Conservation (phyloP, 106 monocot genomes). For the Apostasia shenzhenica region DNA sequence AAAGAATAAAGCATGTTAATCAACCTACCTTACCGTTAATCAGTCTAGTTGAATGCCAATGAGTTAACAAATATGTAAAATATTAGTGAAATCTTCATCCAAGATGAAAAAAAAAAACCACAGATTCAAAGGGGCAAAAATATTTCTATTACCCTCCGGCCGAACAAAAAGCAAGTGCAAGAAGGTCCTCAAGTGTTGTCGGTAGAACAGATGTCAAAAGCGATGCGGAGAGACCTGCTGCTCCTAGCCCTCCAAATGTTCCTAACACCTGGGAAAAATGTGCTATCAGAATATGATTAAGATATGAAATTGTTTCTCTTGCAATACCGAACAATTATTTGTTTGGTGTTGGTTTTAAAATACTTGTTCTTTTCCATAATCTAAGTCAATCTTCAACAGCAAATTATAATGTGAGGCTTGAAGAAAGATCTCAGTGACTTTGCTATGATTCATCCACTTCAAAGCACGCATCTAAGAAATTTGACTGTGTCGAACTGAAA, state of each 20-base stretch:
- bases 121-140: too few species aligned
- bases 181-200: constrained; percentile 89
- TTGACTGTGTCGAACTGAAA: not conserved
- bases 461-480: not conserved
- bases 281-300: too few species aligned
- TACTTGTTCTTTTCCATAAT: not conserved
- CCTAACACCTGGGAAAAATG: constrained; percentile 50
- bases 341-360: too few species aligned
- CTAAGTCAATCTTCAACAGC: not conserved
- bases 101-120: too few species aligned
- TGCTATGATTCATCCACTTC: not conserved
- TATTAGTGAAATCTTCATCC: too few species aligned
- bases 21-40: too few species aligned
- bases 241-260: constrained; percentile 87
- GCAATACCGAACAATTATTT: too few species aligned
- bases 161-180: constrained; percentile 82
- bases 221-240: constrained; percentile 92
- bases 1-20: too few species aligned
- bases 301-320: too few species aligned
- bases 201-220: constrained; percentile 90
- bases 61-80: too few species aligned
- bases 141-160: constrained; percentile 62
- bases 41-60: too few species aligned
- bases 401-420: too few species aligned
- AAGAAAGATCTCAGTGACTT: not conserved